phyloP scores from a whole-genome alignment of 2,329 filamentous ascomycete species.

The Fusarium abutilonis region DNA sequence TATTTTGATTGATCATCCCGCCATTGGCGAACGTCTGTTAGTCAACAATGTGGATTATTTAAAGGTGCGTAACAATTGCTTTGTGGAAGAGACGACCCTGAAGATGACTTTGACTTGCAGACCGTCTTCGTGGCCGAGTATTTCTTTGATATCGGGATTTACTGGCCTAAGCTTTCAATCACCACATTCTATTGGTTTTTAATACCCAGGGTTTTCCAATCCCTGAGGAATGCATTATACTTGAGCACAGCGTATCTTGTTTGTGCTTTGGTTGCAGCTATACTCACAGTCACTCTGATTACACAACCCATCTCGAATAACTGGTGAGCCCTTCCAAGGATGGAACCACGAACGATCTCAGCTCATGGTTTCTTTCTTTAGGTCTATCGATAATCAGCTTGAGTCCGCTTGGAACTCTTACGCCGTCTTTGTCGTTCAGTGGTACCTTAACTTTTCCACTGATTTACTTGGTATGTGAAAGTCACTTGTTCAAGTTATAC shows the following conservation, averaged over 20 bases:
- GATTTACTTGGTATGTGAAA: slow-evolving; percentile 3
- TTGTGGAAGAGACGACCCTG: neutral
- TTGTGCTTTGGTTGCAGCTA: neutral
- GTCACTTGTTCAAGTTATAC: neutral
- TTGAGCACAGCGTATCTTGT: neutral
- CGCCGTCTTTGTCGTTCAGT: slow-evolving; percentile 1
- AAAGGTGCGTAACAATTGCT: neutral
- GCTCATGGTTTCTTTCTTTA: fast-evolving
- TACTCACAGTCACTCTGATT: neutral
- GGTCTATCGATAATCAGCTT: slow-evolving; percentile 18
- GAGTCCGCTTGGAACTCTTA: slow-evolving; percentile 11
- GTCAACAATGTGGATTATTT: neutral
- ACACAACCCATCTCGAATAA: slow-evolving; percentile 5
- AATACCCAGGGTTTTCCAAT: slow-evolving; percentile 7
- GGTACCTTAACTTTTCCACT: slow-evolving; percentile 19
- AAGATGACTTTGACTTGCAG: neutral
- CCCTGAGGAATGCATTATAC: neutral
- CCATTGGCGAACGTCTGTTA: neutral
- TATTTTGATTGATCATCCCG: neutral
- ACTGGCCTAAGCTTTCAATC: slow-evolving; percentile 17
- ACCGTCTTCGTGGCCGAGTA: slow-evolving; percentile 11
- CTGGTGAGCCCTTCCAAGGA: slow-evolving; percentile 1
- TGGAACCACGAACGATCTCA: neutral
- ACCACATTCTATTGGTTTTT: slow-evolving; percentile 18
- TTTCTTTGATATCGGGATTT: slow-evolving; percentile 16